Evolutionary conservation across 2,329 filamentous ascomycete genomes (phyloP).

Genomic region (Aspergillus amoenus): DNA sequence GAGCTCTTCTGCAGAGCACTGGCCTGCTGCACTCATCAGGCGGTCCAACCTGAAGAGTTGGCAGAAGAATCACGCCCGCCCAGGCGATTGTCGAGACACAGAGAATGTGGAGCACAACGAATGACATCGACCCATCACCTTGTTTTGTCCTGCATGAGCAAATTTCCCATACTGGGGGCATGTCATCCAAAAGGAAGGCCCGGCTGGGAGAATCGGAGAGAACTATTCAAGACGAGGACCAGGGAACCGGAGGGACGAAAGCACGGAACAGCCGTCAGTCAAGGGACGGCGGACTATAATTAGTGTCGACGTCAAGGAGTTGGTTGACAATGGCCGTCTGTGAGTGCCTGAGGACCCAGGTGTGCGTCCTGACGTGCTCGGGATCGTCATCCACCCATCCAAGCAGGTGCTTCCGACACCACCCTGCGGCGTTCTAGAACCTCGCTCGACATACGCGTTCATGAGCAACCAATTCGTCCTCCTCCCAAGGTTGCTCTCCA

Average conservation of each 20-base stretch:
- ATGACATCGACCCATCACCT: too few relatives aligned
- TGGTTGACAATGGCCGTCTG: background rate
- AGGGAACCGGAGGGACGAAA: background rate
- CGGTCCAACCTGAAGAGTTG: background rate
- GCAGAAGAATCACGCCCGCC: background rate
- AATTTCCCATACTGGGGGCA: too few relatives aligned
- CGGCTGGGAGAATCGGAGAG: background rate
- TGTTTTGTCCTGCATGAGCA: too few relatives aligned
- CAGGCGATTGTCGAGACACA: background rate
- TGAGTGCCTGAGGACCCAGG: background rate
- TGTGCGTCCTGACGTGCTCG: background rate
- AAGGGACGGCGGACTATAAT: background rate
- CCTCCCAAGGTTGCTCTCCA: background rate
- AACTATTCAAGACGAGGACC: background rate
- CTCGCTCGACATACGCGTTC: conserved; percentile 3
- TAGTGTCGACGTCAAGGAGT: background rate
- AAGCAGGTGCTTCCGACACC: conserved; percentile 2
- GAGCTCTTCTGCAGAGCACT: conserved; percentile 16
- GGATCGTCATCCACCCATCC: conserved; percentile 4
- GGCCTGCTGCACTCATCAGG: background rate
- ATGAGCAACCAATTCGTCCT: conserved; percentile 1
- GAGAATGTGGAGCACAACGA: background rate
- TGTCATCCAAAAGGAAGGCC: background rate
- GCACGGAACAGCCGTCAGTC: background rate
- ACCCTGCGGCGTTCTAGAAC: conserved; percentile 16